These are phyloP conservation scores for Nissolia schottii DNA, from an alignment of 306 rosid species.

Conservation along the genomic window DNA sequence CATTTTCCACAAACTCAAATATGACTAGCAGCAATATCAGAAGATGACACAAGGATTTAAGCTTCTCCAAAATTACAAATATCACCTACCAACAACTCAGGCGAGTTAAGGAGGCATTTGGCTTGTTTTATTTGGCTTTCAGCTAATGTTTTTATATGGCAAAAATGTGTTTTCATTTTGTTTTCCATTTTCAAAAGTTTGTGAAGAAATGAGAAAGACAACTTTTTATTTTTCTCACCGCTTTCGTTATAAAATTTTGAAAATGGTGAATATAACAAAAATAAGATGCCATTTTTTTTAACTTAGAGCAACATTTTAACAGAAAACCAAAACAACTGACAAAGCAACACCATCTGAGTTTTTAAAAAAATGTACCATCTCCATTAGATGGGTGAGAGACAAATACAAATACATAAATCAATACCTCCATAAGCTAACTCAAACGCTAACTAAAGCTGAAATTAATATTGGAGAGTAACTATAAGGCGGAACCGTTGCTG, in stretches of 20 bases:
- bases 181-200: too few relatives aligned
- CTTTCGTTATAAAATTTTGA: not conserved
- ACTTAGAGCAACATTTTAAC: not conserved
- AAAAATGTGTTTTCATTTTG: too few relatives aligned
- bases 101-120: not conserved
- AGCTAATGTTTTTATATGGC: too few relatives aligned
- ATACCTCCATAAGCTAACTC: not conserved
- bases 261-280: too few relatives aligned
- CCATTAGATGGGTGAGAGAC: too few relatives aligned
- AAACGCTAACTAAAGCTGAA: not conserved
- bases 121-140: too few relatives aligned
- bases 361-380: not conserved
- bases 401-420: not conserved
- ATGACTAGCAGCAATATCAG: not conserved
- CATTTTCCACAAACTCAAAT: not conserved
- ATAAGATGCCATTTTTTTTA: too few relatives aligned
- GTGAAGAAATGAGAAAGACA: too few relatives aligned
- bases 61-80: not conserved
- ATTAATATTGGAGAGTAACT: not conserved
- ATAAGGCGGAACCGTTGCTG: not conserved
- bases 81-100: not conserved
- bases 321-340: not conserved
- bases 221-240: too few relatives aligned
- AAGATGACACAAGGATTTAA: not conserved
- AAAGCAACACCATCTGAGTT: not conserved